A percentile compares a stretch with the other conserved stretches of the same genome.
phyloP scores from a whole-genome alignment of 148 eudicot genomes.

The Chenopodium suecicum region DNA sequence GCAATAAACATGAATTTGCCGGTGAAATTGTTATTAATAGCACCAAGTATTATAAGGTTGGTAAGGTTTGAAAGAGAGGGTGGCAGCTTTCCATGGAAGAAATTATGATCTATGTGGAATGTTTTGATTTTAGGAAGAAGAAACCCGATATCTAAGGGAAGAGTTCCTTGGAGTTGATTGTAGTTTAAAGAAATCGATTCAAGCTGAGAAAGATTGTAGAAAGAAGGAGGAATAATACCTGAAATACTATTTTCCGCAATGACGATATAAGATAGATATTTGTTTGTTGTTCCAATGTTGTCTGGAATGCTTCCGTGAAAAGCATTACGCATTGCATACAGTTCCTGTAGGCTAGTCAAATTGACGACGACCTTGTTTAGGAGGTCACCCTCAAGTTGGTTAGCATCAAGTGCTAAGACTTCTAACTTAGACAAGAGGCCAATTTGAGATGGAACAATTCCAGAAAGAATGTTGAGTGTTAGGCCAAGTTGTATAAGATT shows the following conservation, averaged over 20 bases:
- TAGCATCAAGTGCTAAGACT: neutral
- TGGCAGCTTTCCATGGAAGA: too few species aligned
- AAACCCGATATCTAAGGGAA: too few species aligned
- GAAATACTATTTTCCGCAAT: neutral
- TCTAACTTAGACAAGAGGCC: conserved; percentile 19
- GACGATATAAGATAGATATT: neutral
- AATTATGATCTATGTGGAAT: too few species aligned
- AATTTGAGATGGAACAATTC: conserved; percentile 21
- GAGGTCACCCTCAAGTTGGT: neutral
- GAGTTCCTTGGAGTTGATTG: too few species aligned
- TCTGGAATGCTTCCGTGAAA: conserved; percentile 16
- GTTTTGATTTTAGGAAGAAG: too few species aligned
- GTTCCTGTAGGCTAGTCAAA: neutral
- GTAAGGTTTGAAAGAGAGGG: neutral
- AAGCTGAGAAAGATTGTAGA: neutral
- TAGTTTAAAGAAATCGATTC: too few species aligned
- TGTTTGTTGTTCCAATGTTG: neutral
- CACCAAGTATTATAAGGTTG: neutral
- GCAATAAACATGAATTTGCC: neutral
- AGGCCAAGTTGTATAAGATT: neutral
- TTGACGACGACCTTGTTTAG: conserved; percentile 1
- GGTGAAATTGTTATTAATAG: neutral
- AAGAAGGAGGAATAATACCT: conserved; percentile 15
- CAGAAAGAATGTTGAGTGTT: conserved; percentile 10
- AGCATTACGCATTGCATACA: neutral